Evolutionary conservation across 2,329 filamentous ascomycete genomes (phyloP).

Genomic region (Fusarium sp.): DNA sequence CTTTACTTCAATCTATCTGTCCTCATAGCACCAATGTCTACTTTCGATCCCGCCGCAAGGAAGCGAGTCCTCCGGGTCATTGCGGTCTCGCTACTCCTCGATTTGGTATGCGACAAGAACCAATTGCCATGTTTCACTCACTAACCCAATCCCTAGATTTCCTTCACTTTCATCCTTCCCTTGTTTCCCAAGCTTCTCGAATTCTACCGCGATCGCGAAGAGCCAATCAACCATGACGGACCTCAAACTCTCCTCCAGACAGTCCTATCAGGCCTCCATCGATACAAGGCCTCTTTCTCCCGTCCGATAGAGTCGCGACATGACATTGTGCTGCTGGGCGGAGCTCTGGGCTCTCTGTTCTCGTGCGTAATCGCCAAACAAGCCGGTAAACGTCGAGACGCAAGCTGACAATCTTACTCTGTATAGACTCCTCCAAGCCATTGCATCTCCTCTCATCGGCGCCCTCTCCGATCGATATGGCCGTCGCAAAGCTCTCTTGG

Average conservation of each 20-base stretch:
- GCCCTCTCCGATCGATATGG: slow-evolving; percentile 89
- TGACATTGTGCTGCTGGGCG: slow-evolving; percentile 95
- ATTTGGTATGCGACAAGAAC: slow-evolving; percentile 72
- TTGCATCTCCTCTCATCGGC: slow-evolving; percentile 93
- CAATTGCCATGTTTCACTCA: background rate
- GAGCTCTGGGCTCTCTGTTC: slow-evolving; percentile 93
- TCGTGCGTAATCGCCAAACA: slow-evolving; percentile 58
- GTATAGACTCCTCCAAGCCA: slow-evolving; percentile 84
- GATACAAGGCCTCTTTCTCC: slow-evolving; percentile 94
- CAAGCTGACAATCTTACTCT: slow-evolving; percentile 10
- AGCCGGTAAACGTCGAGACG: background rate
- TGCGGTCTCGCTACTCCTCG: slow-evolving; percentile 88
- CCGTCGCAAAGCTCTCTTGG: slow-evolving; percentile 85
- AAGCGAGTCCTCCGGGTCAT: slow-evolving; percentile 89
- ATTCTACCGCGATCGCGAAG: slow-evolving; percentile 91
- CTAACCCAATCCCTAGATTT: slow-evolving; percentile 73
- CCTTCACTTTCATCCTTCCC: slow-evolving; percentile 97
- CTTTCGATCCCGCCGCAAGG: slow-evolving; percentile 68
- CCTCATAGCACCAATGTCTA: slow-evolving; percentile 53
- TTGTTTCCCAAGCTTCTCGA: slow-evolving; percentile 95
- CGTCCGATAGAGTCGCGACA: slow-evolving; percentile 95
- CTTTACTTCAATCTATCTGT: background rate
- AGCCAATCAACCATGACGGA: slow-evolving; percentile 57
- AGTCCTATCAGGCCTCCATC: slow-evolving; percentile 85
- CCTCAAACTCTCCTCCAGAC: slow-evolving; percentile 78